A percentile compares a stretch with the other conserved stretches of the same genome.
phyloP scores from a whole-genome alignment of 306 rosid genomes.

The Begonia peltatifolia region DNA sequence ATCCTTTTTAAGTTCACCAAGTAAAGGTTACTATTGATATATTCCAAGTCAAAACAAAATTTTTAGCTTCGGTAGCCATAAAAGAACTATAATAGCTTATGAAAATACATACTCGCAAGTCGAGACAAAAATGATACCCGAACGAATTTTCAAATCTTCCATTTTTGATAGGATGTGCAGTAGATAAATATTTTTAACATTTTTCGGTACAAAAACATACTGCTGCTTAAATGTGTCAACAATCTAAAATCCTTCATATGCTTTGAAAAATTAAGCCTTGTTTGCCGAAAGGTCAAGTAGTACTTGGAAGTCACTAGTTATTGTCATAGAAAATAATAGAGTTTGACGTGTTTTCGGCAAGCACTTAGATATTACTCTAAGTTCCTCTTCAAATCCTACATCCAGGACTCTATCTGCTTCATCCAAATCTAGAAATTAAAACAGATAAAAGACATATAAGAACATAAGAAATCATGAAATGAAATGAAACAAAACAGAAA shows the following conservation, averaged over 20 bases:
- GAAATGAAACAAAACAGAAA: no score
- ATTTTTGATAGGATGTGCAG: slow-evolving; percentile 52
- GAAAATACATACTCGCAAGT: slow-evolving; percentile 54
- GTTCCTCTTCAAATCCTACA: slow-evolving; percentile 71
- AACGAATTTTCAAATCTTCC: slow-evolving; percentile 61
- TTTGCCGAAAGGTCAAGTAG: slow-evolving; percentile 54
- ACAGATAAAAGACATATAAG: not conserved
- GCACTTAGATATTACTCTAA: slow-evolving; percentile 56
- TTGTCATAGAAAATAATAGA: slow-evolving; percentile 73
- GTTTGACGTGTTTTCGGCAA: slow-evolving; percentile 78
- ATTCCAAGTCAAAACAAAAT: no score
- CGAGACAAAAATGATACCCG: slow-evolving; percentile 65
- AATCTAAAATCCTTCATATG: slow-evolving; percentile 76
- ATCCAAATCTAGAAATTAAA: slow-evolving; percentile 76
- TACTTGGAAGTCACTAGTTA: slow-evolving; percentile 48
- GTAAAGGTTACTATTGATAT: no score
- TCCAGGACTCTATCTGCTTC: slow-evolving; percentile 90
- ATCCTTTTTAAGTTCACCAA: no score
- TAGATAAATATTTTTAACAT: slow-evolving; percentile 74
- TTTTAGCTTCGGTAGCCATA: not conserved
- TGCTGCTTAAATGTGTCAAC: slow-evolving; percentile 68
- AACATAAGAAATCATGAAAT: not conserved
- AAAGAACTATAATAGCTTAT: slow-evolving; percentile 4
- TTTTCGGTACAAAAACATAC: slow-evolving; percentile 41
- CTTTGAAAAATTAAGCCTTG: slow-evolving; percentile 59